These are phyloP conservation scores for Byssoonygena ceratinophila DNA, from an alignment of 2,329 filamentous ascomycete genomes.

Conservation along the genomic window DNA sequence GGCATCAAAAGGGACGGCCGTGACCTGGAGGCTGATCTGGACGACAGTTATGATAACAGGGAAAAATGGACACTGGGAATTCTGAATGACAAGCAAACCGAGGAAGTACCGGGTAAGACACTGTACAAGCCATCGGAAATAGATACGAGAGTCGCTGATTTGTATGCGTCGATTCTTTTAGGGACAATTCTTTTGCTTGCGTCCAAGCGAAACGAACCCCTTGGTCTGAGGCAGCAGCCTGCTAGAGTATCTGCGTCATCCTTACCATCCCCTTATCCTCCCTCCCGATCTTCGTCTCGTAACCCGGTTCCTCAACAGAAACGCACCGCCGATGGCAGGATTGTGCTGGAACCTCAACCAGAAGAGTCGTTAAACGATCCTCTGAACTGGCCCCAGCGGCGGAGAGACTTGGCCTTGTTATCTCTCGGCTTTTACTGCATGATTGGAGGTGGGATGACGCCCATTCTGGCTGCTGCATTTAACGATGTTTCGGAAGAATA, in stretches of 20 bases:
- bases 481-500: slow-evolving; percentile 61
- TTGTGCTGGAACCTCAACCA: slow-evolving; percentile 84
- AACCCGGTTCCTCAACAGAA: slow-evolving; percentile 46
- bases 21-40: not conserved
- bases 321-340: slow-evolving; percentile 65
- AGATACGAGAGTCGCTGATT: not conserved
- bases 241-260: slow-evolving; percentile 48
- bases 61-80: slow-evolving; percentile 60
- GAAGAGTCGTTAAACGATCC: slow-evolving; percentile 86
- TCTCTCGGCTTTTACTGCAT: slow-evolving; percentile 87
- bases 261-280: slow-evolving; percentile 37
- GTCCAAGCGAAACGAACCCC: slow-evolving; percentile 51
- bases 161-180: slow-evolving; percentile 20
- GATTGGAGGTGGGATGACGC: slow-evolving; percentile 85
- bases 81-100: slow-evolving; percentile 65
- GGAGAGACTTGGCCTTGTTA: slow-evolving; percentile 66
- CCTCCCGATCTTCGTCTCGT: slow-evolving; percentile 32
- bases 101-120: slow-evolving; percentile 69
- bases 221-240: slow-evolving; percentile 54
- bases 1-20: slow-evolving; percentile 11
- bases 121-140: not conserved
- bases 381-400: slow-evolving; percentile 78
- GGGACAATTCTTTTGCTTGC: slow-evolving; percentile 53
- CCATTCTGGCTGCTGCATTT: slow-evolving; percentile 82
- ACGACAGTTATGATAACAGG: slow-evolving; percentile 11